Evolutionary conservation across 1,139 yeast species (phyloP), one percentile per base, ranked within the genome.

Genomic region (Suhomyces guaymorum): DNA sequence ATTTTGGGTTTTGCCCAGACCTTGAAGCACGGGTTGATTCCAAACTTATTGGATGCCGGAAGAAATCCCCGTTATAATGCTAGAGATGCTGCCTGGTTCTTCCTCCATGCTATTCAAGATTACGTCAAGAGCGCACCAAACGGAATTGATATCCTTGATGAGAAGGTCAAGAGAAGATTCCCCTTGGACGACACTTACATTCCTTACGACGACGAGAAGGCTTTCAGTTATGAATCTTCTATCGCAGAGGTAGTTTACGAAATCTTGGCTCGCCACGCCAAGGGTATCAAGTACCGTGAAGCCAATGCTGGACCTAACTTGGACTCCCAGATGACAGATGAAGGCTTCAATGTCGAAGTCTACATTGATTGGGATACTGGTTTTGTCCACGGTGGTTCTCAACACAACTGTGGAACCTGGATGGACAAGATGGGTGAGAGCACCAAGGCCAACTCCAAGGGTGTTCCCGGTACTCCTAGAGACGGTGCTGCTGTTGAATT

Each of bases 341-440:
- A 85, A 52, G 98, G 98, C 0, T 92, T 92, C 66, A 83, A 92
- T 55, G 94, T 90, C 26, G 75, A 78, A 44, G 77, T 88, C 2
- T 55, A 64, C 39, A 89, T 90, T 39, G 97, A 92, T 57, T 92
- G 97, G 97, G 54, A 66, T 0, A 89, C 85, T 16, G 98, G 98
- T 0, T 65, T 92, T 29, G 69, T 90, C 5, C 85, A 80, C 59
- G 98, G 98, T 30, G 98, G 98, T 1, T 86, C 87, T 35, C 95
- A 85, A 57, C 77, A 65, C 58, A 92, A 92, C 54, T 92, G 98
- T 66, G 98, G 98, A 15, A 92, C 98, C 0, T 92, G 98, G 98
- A 92, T 90, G 97, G 98, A 92, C 62, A 92, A 92, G 65, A 92
- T 92, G 97, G 98, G 98, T 14, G 98, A 92, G 63, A 86, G 96